Conservation (phyloP, 768 basidiomycete genomes). For the Chalciporus chontae region DNA sequence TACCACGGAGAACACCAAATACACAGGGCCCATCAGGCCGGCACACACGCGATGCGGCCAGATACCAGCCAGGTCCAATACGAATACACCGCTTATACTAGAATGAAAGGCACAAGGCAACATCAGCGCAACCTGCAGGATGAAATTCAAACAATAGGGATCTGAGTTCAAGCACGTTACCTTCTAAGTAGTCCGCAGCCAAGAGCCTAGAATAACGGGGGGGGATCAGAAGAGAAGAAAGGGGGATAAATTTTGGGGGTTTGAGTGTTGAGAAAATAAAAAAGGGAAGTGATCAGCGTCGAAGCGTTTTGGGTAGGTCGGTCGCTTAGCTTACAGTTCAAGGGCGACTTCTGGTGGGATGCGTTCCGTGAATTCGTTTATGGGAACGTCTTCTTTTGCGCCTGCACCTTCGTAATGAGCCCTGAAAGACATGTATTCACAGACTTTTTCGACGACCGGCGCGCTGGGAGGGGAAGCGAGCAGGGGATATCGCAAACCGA, state of each 20-base stretch:
- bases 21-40: conserved; percentile 4
- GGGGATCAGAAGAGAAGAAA: not conserved
- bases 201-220: conserved; percentile 39
- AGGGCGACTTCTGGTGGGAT: conserved; percentile 84
- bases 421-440: conserved; percentile 89
- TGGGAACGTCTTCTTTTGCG: conserved; percentile 73
- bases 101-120: conserved; percentile 5
- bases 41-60: not conserved
- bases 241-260: not conserved
- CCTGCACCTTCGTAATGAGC: conserved; percentile 67
- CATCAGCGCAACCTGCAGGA: conserved; percentile 8
- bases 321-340: conserved; percentile 67
- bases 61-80: too few species aligned
- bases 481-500: not conserved
- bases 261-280: conserved; percentile 4
- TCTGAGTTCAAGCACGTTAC: conserved; percentile 29
- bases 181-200: conserved; percentile 66
- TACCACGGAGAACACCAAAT: conserved; percentile 1
- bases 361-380: conserved; percentile 74
- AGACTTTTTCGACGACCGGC: conserved; percentile 79
- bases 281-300: conserved; percentile 13
- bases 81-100: conserved; percentile 9
- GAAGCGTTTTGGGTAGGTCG: not conserved
- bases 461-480: conserved; percentile 35
- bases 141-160: conserved; percentile 3